Percentiles rank a stretch among this genome's conserved stretches.
These are phyloP conservation scores for Phanerochaete carnosa DNA, from an alignment of 768 basidiomycete species.

Conservation along the genomic window DNA sequence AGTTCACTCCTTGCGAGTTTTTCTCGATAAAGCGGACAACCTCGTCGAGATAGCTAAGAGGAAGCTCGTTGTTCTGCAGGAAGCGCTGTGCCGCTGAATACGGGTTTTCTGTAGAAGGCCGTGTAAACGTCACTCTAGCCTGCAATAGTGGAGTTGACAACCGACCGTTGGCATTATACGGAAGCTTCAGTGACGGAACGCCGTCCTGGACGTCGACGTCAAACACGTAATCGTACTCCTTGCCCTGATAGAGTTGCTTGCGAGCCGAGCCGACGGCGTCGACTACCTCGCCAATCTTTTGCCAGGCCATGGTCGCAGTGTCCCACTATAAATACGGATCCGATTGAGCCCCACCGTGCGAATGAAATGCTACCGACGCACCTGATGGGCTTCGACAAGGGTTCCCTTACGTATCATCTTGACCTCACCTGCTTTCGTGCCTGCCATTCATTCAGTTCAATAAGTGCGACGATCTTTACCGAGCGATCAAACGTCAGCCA, in stretches of 20 bases:
- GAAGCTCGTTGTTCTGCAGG: conserved; percentile 78
- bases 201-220: conserved; percentile 96
- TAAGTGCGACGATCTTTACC: background rate
- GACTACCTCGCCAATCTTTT: conserved; percentile 93
- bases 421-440: conserved; percentile 92
- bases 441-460: conserved; percentile 31
- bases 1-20: conserved; percentile 75
- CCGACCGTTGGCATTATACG: conserved; percentile 85
- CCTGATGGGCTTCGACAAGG: conserved; percentile 88
- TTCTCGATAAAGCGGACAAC: conserved; percentile 93
- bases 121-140: background rate
- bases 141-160: background rate
- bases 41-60: conserved; percentile 79
- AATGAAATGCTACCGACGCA: conserved; percentile 26
- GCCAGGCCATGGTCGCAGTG: conserved; percentile 62
- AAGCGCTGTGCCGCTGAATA: conserved; percentile 88
- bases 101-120: conserved; percentile 71
- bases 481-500: background rate
- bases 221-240: conserved; percentile 99
- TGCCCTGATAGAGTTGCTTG: conserved; percentile 88
- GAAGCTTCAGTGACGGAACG: conserved; percentile 87
- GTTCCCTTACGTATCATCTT: conserved; percentile 85
- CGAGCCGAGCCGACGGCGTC: conserved; percentile 90
- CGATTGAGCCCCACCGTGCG: background rate
- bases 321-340: conserved; percentile 66